Percentiles rank a stretch among this genome's conserved stretches.
Evolutionary conservation across 306 rosid species (phyloP).

Genomic region (cucumber (Cucumis sativus)): Cucumber_9930_V3 NC_026658.2:13797001-13797500

Average conservation of each 20-base stretch:
- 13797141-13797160: background rate
- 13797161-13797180: background rate
- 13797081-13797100: background rate
- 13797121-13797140: background rate
- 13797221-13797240: background rate
- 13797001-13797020: constrained; percentile 19
- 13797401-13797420: background rate
- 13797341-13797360: background rate
- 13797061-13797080: background rate
- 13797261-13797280: background rate
- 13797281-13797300: background rate
- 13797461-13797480: background rate
- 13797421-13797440: background rate
- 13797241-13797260: background rate
- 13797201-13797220: background rate
- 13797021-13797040: constrained; percentile 31
- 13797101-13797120: background rate
- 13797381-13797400: background rate
- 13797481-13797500: background rate
- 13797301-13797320: background rate
- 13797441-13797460: background rate
- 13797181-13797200: background rate
- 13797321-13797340: background rate
- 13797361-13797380: background rate
- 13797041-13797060: constrained; percentile 41